Base-by-base conservation (phyloP, 2,329 filamentous ascomycete genomes). In the Colletotrichum trifolii region DNA sequence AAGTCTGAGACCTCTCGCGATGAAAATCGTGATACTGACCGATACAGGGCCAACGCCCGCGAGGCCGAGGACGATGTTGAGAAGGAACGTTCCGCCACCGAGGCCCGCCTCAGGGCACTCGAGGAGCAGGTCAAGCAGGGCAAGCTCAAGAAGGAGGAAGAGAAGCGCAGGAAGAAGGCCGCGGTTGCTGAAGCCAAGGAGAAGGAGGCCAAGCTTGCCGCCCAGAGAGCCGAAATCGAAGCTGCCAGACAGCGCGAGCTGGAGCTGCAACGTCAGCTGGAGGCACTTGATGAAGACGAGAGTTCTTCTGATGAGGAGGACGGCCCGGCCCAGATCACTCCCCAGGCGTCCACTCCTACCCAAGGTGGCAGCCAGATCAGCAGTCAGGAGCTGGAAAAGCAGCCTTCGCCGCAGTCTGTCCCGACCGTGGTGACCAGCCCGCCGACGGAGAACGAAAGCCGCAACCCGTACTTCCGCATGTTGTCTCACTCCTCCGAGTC, bases 111-210 rank as follows among this genome's bases (percentile, higher is more conserved):
- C 33, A 93, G 89, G 75, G 94, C 93, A 13, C 87, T 99, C 8
- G 94, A 99, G 78, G 94, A 98, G 75, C 94, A 97, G 77, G 94
- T 98, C 56, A 90, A 90, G 68, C 92, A 94, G 74, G 93, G 94
- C 72, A 99, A 98, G 81, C 81, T 98, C 56, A 95, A 93, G 83
- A 98, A 97, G 79, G 92, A 96, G 70, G 96, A 99, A 77, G 96
- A 97, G 80, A 97, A 97, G 83, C 92, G 90, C 68, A 91, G 87
- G 71, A 96, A 94, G 82, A 94, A 97, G 81, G 95, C 93, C 25
- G 94, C 94, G 9, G 84, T 92, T 73, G 91, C 91, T 54, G 93
- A 96, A 70, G 88, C 94, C 8, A 95, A 93, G 77, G 93, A 97
- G 72, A 94, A 96, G 75, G 95, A 98, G 76, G 84, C 89, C 57